Percentiles rank a stretch among this genome's conserved stretches.
These are phyloP conservation scores for Teratosphaeria pseudoeucalypti DNA, from an alignment of 2,329 filamentous ascomycete species.

Conservation along the genomic window DNA sequence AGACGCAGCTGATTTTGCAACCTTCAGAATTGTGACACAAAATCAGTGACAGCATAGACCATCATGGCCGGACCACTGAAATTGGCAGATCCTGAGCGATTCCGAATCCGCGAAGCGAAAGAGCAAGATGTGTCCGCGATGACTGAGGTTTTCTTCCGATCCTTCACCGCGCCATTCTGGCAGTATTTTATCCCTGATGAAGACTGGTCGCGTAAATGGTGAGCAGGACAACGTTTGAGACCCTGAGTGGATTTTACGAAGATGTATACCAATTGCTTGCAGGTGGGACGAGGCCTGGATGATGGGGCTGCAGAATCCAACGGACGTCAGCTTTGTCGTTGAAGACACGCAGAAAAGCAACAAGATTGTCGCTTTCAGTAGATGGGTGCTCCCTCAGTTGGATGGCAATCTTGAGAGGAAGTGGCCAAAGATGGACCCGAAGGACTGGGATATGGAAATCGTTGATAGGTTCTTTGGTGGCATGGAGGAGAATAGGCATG, in stretches of 20 bases:
- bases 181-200: conserved; percentile 7
- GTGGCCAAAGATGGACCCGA: conserved; percentile 4
- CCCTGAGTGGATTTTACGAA: neutral
- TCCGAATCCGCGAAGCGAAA: conserved; percentile 6
- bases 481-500: conserved; percentile 7
- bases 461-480: conserved; percentile 6
- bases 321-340: conserved; percentile 9
- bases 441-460: conserved; percentile 7
- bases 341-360: conserved; percentile 7
- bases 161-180: conserved; percentile 11
- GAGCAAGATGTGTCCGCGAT: conserved; percentile 6
- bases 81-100: neutral
- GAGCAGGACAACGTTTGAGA: neutral
- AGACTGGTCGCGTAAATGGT: conserved; percentile 2
- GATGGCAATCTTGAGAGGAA: conserved; percentile 6
- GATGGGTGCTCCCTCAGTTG: conserved; percentile 7
- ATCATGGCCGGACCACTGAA: neutral
- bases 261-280: neutral
- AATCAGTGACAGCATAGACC: neutral
- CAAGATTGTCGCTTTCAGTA: conserved; percentile 6
- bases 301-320: conserved; percentile 6
- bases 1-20: neutral
- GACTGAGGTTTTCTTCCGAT: conserved; percentile 8
- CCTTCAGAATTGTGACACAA: neutral
- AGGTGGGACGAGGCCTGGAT: conserved; percentile 5